Evolutionary conservation across 495 filamentous ascomycete species (phyloP).

Genomic region (Collariella sp.): DNA sequence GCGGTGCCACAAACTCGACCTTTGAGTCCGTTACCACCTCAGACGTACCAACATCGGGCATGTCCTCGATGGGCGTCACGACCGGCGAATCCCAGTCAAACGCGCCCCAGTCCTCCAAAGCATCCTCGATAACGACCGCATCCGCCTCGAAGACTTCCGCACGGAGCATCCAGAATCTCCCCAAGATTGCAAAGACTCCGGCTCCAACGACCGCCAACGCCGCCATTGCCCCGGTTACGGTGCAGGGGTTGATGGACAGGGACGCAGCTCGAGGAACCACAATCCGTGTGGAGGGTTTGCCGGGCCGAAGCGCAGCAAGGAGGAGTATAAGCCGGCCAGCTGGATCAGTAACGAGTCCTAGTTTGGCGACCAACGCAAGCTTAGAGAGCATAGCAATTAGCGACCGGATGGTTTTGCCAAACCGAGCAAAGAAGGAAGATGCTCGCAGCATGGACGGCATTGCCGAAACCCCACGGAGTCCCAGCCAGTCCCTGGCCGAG

Average conservation of each 20-base stretch:
- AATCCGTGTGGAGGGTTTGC: conserved; percentile 32
- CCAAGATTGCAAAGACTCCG: conserved; percentile 40
- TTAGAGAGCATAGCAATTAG: conserved; percentile 26
- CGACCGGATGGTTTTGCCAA: conserved; percentile 29
- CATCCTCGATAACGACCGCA: conserved; percentile 47
- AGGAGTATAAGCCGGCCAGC: conserved; percentile 32
- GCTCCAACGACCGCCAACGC: conserved; percentile 15
- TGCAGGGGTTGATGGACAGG: conserved; percentile 43
- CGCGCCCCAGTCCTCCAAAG: conserved; percentile 42
- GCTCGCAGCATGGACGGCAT: conserved; percentile 35
- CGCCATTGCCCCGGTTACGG: conserved; percentile 47
- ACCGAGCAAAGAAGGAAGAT: conserved; percentile 31
- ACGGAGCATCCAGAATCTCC: conserved; percentile 38
- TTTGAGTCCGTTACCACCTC: conserved; percentile 31
- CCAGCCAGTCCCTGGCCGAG: conserved; percentile 31
- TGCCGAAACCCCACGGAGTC: conserved; percentile 34
- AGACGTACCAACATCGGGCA: conserved; percentile 28
- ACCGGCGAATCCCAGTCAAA: conserved; percentile 32
- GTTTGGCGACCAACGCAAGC: conserved; percentile 28
- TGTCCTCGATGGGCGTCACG: conserved; percentile 28
- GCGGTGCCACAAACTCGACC: conserved; percentile 27
- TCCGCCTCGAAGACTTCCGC: conserved; percentile 47
- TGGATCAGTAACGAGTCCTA: conserved; percentile 21
- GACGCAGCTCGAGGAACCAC: conserved; percentile 34
- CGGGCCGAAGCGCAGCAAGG: conserved; percentile 19